Evolutionary conservation across 257 asterid genomes (phyloP).

Genomic region (Solanum ossicruentum): DNA sequence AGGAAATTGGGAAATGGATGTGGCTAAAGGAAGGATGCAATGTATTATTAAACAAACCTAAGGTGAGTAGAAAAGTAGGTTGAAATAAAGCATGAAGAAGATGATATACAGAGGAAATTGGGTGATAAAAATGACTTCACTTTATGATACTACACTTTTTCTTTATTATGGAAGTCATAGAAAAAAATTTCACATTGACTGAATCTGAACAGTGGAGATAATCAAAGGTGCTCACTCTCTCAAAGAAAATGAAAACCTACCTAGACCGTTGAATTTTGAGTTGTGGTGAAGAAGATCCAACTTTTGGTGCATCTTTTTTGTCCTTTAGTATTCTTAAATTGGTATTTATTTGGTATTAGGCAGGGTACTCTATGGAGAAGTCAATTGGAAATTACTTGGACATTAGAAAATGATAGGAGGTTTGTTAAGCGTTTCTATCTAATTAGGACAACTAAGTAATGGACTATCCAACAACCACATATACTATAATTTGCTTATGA

Average conservation of each 20-base stretch:
- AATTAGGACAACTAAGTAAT: background rate
- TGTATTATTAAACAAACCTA: background rate
- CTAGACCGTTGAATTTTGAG: background rate
- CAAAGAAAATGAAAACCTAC: background rate
- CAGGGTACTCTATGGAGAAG: background rate
- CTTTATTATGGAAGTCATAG: constrained; percentile 4
- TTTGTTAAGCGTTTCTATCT: constrained; percentile 1
- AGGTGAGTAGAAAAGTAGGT: constrained; percentile 10
- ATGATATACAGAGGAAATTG: constrained; percentile 1
- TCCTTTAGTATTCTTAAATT: background rate
- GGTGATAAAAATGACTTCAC: background rate
- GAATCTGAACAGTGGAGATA: background rate
- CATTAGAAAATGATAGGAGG: background rate
- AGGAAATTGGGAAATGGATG: background rate
- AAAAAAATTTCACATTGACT: background rate
- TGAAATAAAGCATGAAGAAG: background rate
- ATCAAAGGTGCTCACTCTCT: background rate
- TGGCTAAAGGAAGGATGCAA: background rate
- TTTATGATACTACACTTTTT: background rate
- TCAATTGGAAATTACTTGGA: background rate
- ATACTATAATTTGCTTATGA: background rate
- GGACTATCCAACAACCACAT: background rate
- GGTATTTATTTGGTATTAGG: background rate
- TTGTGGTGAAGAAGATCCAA: background rate
- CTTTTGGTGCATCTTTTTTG: background rate